Percentiles rank a stretch among this genome's conserved stretches.
phyloP scores from a whole-genome alignment of 2,329 filamentous ascomycete species.

The Ustilaginoidea virens region DNA sequence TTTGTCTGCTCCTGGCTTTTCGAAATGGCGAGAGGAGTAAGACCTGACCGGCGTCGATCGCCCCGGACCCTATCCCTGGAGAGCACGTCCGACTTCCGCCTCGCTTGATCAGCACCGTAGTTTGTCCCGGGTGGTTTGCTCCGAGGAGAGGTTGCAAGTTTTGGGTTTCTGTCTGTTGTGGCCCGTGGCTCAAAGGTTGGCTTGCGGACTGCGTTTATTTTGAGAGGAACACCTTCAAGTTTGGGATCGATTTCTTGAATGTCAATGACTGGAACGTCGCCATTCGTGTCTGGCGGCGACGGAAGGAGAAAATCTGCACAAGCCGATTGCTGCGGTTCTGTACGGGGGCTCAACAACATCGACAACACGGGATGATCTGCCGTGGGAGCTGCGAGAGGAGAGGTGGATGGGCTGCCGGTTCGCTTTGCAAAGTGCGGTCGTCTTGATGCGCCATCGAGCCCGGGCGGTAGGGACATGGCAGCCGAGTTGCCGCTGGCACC shows the following conservation, averaged over 20 bases:
- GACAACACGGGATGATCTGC: constrained; percentile 22
- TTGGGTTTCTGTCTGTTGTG: neutral
- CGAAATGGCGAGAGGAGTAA: constrained; percentile 9
- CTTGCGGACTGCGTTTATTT: constrained; percentile 34
- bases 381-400: constrained; percentile 19
- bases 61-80: constrained; percentile 1
- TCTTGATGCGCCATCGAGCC: constrained; percentile 18
- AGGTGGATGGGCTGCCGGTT: constrained; percentile 16
- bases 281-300: constrained; percentile 14
- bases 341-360: constrained; percentile 27
- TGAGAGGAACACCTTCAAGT: constrained; percentile 44
- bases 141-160: constrained; percentile 10
- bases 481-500: constrained; percentile 9
- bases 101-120: neutral
- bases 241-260: constrained; percentile 41
- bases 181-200: constrained; percentile 25
- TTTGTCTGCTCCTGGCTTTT: constrained; percentile 24
- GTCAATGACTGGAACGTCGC: constrained; percentile 34
- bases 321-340: constrained; percentile 22
- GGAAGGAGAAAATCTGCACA: constrained; percentile 20
- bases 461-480: constrained; percentile 15
- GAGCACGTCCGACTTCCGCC: neutral
- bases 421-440: constrained; percentile 16
- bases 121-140: too few species aligned
- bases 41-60: constrained; percentile 3